A percentile compares a stretch with the other conserved stretches of the same genome.
Conservation (phyloP, 2,329 filamentous ascomycete species). For the Scedosporium apiospermum region DNA sequence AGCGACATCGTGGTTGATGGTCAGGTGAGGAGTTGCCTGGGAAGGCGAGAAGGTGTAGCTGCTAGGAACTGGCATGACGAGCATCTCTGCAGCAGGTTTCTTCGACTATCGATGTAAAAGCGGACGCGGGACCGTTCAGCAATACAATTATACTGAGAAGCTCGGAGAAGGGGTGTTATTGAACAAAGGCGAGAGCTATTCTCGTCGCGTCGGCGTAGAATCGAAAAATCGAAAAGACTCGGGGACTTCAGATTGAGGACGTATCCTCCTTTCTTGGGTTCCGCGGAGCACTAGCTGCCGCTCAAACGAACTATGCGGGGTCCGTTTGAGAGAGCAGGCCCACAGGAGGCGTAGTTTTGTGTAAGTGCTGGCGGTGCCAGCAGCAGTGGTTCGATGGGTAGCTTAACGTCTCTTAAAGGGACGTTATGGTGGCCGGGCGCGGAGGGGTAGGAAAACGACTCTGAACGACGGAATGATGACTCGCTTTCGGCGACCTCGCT, state of each 20-base stretch:
- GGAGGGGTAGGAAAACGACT: slow-evolving; percentile 73
- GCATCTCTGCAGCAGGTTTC: slow-evolving; percentile 43
- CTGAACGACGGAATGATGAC: slow-evolving; percentile 83
- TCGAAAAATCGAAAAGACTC: background rate
- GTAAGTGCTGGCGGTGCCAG: slow-evolving; percentile 77
- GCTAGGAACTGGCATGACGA: slow-evolving; percentile 68
- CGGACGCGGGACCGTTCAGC: slow-evolving; percentile 9
- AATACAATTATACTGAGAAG: background rate
- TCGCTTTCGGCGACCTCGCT: slow-evolving; percentile 47
- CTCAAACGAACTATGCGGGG: slow-evolving; percentile 94
- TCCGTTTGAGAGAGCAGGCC: slow-evolving; percentile 97
- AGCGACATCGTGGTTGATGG: slow-evolving; percentile 92
- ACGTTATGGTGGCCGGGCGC: slow-evolving; percentile 88
- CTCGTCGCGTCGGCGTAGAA: background rate
- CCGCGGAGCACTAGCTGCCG: slow-evolving; percentile 94
- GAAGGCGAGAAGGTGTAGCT: slow-evolving; percentile 77
- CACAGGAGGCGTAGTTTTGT: slow-evolving; percentile 58
- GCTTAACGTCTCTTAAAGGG: slow-evolving; percentile 55
- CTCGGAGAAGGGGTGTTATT: background rate
- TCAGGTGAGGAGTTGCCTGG: slow-evolving; percentile 77
- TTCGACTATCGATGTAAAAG: slow-evolving; percentile 12
- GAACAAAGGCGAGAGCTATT: background rate
- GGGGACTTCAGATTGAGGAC: slow-evolving; percentile 9
- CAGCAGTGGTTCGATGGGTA: slow-evolving; percentile 41
- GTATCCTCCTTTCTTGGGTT: slow-evolving; percentile 28